phyloP scores from a whole-genome alignment of 78 protist genomes.

The Dictyostelium brefeldianum region DNA sequence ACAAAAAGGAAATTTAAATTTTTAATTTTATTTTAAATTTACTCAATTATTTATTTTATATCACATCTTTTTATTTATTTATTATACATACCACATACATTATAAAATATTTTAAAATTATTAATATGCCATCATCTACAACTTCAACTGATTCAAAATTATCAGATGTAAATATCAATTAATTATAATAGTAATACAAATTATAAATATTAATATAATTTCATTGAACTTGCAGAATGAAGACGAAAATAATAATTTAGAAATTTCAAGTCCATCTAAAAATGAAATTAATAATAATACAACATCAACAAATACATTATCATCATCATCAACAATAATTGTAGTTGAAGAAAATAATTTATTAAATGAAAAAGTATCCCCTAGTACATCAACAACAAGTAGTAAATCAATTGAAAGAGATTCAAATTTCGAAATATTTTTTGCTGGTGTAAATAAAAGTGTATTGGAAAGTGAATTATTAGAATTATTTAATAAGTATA shows the following conservation, averaged over 20 bases:
- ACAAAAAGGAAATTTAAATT: too few species aligned
- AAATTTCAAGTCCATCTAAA: too few species aligned
- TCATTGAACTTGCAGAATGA: too few species aligned
- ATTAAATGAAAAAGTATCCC: not conserved
- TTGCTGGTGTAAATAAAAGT: slow-evolving; percentile 18
- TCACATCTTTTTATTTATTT: not conserved
- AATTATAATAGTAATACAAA: too few species aligned
- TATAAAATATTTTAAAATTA: not conserved
- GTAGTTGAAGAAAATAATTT: slow-evolving; percentile 3
- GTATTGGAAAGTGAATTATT: slow-evolving; percentile 25
- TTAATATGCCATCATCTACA: slow-evolving; percentile 7
- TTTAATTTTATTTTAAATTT: too few species aligned
- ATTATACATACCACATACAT: not conserved
- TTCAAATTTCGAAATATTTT: slow-evolving; percentile 21
- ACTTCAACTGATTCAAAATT: not conserved
- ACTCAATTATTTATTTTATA: not conserved
- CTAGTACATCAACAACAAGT: not conserved
- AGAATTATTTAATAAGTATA: not conserved
- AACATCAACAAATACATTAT: not conserved
- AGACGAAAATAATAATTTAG: not conserved
- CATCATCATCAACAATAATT: not conserved
- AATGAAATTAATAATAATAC: not conserved
- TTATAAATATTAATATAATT: too few species aligned
- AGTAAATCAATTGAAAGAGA: not conserved
- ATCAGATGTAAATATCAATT: not conserved